phyloP scores from a whole-genome alignment of 2,329 filamentous ascomycete genomes.

The Teratosphaeria viscida region DNA sequence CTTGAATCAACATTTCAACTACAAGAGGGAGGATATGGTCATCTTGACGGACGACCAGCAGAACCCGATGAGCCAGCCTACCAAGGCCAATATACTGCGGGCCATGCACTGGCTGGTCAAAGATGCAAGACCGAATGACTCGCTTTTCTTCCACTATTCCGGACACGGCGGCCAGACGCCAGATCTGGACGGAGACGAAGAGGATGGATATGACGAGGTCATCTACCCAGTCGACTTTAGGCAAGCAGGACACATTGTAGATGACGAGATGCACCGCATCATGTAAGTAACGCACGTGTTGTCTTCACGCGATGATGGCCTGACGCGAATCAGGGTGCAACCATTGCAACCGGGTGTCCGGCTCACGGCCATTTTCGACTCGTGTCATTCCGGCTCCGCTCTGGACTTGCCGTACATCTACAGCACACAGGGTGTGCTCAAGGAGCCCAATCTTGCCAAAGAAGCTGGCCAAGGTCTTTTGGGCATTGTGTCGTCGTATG shows the following conservation, averaged over 20 bases:
- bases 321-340: conserved; percentile 43
- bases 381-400: conserved; percentile 68
- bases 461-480: conserved; percentile 65
- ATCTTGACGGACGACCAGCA: conserved; percentile 93
- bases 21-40: conserved; percentile 94
- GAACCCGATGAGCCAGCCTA: conserved; percentile 93
- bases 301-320: background rate
- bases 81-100: conserved; percentile 85
- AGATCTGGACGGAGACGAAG: conserved; percentile 69
- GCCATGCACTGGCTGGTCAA: conserved; percentile 98
- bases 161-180: conserved; percentile 76
- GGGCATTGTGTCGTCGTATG: conserved; percentile 50
- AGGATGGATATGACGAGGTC: conserved; percentile 73
- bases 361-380: conserved; percentile 71
- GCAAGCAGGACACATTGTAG: conserved; percentile 68
- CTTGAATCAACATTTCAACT: conserved; percentile 78
- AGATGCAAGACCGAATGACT: conserved; percentile 84
- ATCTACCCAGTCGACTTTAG: conserved; percentile 77
- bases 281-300: conserved; percentile 36
- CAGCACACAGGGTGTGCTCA: conserved; percentile 68
- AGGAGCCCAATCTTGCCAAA: conserved; percentile 72
- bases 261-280: conserved; percentile 72
- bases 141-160: conserved; percentile 95
- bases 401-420: conserved; percentile 72
- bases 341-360: conserved; percentile 74